Evolutionary conservation across 306 rosid species (phyloP).

Genomic region (Cucurbita moschata): DNA sequence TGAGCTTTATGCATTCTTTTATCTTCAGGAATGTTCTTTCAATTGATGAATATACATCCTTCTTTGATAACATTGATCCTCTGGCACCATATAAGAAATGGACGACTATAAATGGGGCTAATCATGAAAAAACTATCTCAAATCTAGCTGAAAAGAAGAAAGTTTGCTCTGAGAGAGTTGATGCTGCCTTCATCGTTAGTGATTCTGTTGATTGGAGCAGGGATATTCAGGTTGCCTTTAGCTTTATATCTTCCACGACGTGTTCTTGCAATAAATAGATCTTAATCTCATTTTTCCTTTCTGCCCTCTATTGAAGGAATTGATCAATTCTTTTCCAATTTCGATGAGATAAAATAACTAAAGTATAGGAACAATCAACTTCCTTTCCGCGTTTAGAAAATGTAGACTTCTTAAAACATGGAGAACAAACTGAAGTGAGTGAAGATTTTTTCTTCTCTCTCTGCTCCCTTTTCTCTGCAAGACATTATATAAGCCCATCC

Average conservation of each 20-base stretch:
- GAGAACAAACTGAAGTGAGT: neutral
- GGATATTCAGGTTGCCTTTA: slow-evolving; percentile 58
- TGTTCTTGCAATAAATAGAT: neutral
- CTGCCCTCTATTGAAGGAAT: neutral
- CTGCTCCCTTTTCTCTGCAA: neutral
- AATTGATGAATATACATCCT: slow-evolving; percentile 64
- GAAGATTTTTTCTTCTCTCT: neutral
- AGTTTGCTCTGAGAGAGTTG: slow-evolving; percentile 53
- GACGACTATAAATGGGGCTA: slow-evolving; percentile 24
- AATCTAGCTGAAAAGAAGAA: slow-evolving; percentile 15
- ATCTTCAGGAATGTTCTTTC: slow-evolving; percentile 62
- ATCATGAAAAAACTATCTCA: slow-evolving; percentile 18
- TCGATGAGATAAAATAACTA: neutral
- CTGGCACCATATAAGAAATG: slow-evolving; percentile 69
- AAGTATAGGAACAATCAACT: neutral
- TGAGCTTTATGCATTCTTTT: neutral
- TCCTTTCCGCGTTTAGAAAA: neutral
- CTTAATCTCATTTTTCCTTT: neutral
- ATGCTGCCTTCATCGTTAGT: slow-evolving; percentile 67
- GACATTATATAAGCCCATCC: neutral
- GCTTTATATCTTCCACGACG: neutral
- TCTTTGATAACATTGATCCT: slow-evolving; percentile 80
- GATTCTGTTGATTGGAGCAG: slow-evolving; percentile 97
- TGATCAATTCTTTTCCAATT: neutral
- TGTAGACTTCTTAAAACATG: neutral